Conservation (phyloP, 805 yeast genomes). For the Candida taoyuanica region DNA sequence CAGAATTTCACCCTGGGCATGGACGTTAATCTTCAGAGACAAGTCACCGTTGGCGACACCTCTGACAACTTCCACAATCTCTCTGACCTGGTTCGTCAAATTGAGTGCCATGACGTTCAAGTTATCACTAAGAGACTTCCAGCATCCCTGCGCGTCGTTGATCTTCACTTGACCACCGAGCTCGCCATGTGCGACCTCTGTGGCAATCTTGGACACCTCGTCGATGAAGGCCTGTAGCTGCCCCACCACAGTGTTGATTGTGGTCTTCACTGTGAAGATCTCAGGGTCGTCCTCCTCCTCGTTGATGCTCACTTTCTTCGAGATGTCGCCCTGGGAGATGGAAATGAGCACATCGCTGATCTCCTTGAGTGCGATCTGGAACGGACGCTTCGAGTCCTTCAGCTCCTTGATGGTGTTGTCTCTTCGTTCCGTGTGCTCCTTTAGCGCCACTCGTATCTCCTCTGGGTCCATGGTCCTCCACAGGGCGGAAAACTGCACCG, state of each 20-base stretch:
- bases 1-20: conserved; percentile 86
- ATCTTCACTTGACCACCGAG: conserved; percentile 85
- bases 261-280: conserved; percentile 67
- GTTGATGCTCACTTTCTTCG: conserved; percentile 55
- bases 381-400: conserved; percentile 6
- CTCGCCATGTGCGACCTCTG: conserved; percentile 86
- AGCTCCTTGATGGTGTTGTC: conserved; percentile 5
- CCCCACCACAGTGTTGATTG: conserved; percentile 84
- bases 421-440: conserved; percentile 2
- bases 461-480: conserved; percentile 7
- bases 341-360: conserved; percentile 84
- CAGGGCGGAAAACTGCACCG: conserved; percentile 5
- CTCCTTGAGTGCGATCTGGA: conserved; percentile 34
- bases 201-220: conserved; percentile 71
- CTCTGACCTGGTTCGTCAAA: conserved; percentile 83
- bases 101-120: conserved; percentile 89
- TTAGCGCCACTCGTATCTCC: conserved; percentile 4
- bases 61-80: conserved; percentile 83
- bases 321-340: conserved; percentile 79
- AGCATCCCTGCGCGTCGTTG: conserved; percentile 76
- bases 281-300: conserved; percentile 68
- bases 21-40: conserved; percentile 78
- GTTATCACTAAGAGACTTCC: conserved; percentile 84
- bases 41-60: conserved; percentile 88
- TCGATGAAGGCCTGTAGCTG: conserved; percentile 68